Evolutionary conservation across 78 protist genomes (phyloP), one percentile per base, ranked within the genome.

Genomic region (Isochrysis galbana): DNA sequence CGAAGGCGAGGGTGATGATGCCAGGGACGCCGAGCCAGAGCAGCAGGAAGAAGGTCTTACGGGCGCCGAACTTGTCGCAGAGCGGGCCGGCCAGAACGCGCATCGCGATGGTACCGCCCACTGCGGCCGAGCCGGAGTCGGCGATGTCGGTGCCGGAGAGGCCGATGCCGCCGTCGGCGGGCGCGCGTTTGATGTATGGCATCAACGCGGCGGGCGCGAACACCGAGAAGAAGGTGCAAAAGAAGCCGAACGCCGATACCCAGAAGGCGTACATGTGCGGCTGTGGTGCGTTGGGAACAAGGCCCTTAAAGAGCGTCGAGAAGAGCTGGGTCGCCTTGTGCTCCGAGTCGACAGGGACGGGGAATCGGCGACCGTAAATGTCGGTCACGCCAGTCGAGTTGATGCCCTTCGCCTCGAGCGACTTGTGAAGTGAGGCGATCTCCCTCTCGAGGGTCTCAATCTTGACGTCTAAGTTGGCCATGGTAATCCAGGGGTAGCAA

Each of bases 291-390:
- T 14, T 39, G n/a, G 21, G 17, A 42, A 72, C 42, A 5, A 5
- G 10, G 82, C 25, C 11, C 19, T 69, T 69, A 42, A 72, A 72
- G 82, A 72, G 46, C n/a, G n/a, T n/a, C 29, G 29, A 51, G 14
- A 51, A 51, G 61, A 51, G 7, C 61, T 51, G 61, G 61, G 61
- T 51, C 47, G 84, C 44, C 22, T 77, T 77, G 47, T 77, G 84
- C 84, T 77, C 84, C n/a, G 45, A 41, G 26, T 77, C n/a, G 84
- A 77, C 84, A n/a, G 84, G 84, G 46, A 39, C 17, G 29, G 84
- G 22, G 84, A 77, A 77, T 5, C 1, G 2, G 46, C 84, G 46
- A 7, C 84, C 84, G 22, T 39, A 77, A 46, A 77, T 77, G 84
- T 77, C 84, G 3, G 34, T 70, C 32, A 22, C 41, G 80, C 80